Conservation (phyloP, 2,329 filamentous ascomycete genomes). For the Cryphonectria parasitica region DNA sequence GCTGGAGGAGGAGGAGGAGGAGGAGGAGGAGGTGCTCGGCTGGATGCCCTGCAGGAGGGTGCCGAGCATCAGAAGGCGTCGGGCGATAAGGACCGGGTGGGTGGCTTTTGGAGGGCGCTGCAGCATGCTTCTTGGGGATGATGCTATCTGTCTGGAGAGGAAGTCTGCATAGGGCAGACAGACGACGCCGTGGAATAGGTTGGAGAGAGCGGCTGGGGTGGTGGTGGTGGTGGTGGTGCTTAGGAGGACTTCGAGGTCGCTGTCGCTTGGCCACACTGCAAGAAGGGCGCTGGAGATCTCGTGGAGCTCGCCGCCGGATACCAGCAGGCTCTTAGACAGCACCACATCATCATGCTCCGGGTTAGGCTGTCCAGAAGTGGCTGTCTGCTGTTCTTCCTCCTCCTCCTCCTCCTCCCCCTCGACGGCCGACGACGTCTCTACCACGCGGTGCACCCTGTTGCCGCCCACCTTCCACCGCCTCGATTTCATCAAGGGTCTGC, state of each 20-base stretch:
- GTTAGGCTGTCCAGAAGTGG: constrained; percentile 30
- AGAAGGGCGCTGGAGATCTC: constrained; percentile 35
- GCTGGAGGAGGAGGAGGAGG: background rate
- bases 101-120: constrained; percentile 35
- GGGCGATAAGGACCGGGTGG: constrained; percentile 43
- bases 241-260: constrained; percentile 44
- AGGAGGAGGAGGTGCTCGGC: background rate
- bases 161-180: constrained; percentile 39
- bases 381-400: background rate
- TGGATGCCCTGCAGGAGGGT: constrained; percentile 38
- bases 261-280: constrained; percentile 43
- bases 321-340: constrained; percentile 9
- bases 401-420: constrained; percentile 21
- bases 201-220: constrained; percentile 37
- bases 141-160: constrained; percentile 29
- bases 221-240: constrained; percentile 22
- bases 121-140: constrained; percentile 38
- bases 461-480: constrained; percentile 27
- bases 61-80: constrained; percentile 40
- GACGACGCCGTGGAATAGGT: constrained; percentile 42
- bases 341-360: constrained; percentile 19
- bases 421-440: constrained; percentile 38
- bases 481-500: constrained; percentile 19
- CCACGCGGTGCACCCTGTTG: constrained; percentile 42
- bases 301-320: background rate